Base-by-base conservation (phyloP, 108 stramenopile genomes). In the Nitzschia sp. region DNA sequence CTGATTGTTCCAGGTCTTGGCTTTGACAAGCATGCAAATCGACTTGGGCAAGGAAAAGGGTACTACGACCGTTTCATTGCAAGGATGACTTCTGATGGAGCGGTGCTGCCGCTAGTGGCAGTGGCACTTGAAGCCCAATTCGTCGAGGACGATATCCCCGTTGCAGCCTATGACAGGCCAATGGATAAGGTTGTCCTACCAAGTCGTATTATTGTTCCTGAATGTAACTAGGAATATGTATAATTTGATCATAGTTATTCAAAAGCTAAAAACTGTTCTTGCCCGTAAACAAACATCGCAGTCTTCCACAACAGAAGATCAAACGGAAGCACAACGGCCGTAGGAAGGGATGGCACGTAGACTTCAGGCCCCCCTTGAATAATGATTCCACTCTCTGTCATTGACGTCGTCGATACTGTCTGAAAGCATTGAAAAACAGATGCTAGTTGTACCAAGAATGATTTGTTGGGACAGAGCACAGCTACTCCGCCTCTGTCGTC, bases 51-150 rank as follows among this genome's bases (percentile, higher is more conserved):
- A 65, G 95, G 95, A 1, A 96, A 93, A 68, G 95, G 95, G 53
- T 96, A 96, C 70, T 96, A 96, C 63, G 95, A 96, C 85, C 71
- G 95, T 35, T 95, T 93, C 68, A 84, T 95, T 55, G 74, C 77
- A n/a, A 75, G 78, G 27, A 93, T 92, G 88, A 57, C 42, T 1
- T 28, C 53, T 38, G 70, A 67, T 8, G 59, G 45, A 2, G 60
- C 55, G 15, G 11, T 28, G 26, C 78, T 89, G 6, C 59, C 77
- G 23, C 72, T 95, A 47, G 81, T 95, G 2, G 94, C 86, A 6
- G 90, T 95, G 13, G 86, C 90, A 24, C 60, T 95, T 25, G 61
- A 72, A 46, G 83, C 87, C 17, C 84, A 86, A 45, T 76, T 89
- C 55, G 70, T 81, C 0, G 76, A 65, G 9, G 70, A 65, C 15